These are phyloP conservation scores for Backusella liffmaniae DNA, from an alignment of 192 early-diverging fungal genomes.

Conservation along the genomic window DNA sequence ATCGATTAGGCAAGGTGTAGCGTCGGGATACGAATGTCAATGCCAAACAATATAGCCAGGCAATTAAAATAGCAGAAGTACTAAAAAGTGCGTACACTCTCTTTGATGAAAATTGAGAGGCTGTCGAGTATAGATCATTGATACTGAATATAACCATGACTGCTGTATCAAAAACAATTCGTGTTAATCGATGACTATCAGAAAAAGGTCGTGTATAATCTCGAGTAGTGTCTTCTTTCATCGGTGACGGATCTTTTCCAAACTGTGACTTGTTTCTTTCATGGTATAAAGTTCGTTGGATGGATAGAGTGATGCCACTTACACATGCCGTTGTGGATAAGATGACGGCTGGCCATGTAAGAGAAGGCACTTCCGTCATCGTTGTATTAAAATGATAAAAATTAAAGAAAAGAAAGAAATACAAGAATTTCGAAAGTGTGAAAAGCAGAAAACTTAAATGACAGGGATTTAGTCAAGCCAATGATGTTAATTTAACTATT, in stretches of 20 bases:
- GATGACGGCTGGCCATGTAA: constrained; percentile 11
- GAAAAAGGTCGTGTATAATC: constrained; percentile 19
- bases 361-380: constrained; percentile 2
- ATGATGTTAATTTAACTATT: background rate
- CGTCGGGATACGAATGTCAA: constrained; percentile 25
- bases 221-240: constrained; percentile 7
- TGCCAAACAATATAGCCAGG: constrained; percentile 31
- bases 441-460: background rate
- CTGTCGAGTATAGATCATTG: background rate
- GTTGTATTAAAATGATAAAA: background rate
- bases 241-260: background rate
- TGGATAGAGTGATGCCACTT: constrained; percentile 21
- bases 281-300: constrained; percentile 24
- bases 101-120: background rate
- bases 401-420: background rate
- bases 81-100: background rate
- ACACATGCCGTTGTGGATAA: background rate
- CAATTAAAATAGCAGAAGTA: constrained; percentile 2
- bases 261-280: background rate
- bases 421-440: background rate
- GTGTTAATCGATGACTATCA: constrained; percentile 4
- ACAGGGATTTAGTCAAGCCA: background rate
- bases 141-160: background rate
- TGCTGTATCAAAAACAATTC: constrained; percentile 7
- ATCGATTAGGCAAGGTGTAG: constrained; percentile 21